Base-by-base conservation (phyloP, 2,329 filamentous ascomycete species). In the Nannizzia gypsea region DNA sequence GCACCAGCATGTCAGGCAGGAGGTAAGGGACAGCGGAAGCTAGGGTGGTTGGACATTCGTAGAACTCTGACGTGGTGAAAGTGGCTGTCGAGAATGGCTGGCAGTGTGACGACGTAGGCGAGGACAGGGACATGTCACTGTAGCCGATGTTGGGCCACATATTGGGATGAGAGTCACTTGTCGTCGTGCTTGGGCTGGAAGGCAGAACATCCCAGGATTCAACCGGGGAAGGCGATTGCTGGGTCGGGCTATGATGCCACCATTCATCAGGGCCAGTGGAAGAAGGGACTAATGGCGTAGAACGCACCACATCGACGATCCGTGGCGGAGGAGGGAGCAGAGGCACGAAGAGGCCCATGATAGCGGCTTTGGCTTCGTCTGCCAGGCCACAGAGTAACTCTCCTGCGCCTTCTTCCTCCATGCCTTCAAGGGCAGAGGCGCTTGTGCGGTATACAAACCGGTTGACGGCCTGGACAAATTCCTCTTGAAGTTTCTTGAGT, bases 401-500 rank as follows among this genome's bases (percentile, higher is more conserved):
- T 64, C 93, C 93, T 55, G 88, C 89, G 63, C 93, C 93, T 69
- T 96, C 92, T 77, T 97, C 93, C 78, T 99, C 93, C 65, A 97
- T 81, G 60, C 93, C 93, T 77, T 99, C 93, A 59, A 99, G 82
- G 52, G 91, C 93, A 63, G 87, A 85, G 65, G 89, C 90, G 69
- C 89, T 85, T 15, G 92, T 91, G 70, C 90, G 87, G 77, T 88
- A 99, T 70, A 99, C 92, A 70, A 95, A 99, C 76, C 88, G 92
- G 83, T 99, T 99, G 78, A 92, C 86, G 65, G 91, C 89, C 77
- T 97, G 92, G 65, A 97, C 83, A 70, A 96, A 97, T 70, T 96
- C 90, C 63, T 96, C 90, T 73, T 97, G 93, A 68, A 97, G 81
- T 80, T 96, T 96, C 84, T 95, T 96, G 77, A 95, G 82, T 72